These are phyloP conservation scores for Acanthamoeba lenticulata DNA, from an alignment of 208 protist genomes.

Conservation along the genomic window DNA sequence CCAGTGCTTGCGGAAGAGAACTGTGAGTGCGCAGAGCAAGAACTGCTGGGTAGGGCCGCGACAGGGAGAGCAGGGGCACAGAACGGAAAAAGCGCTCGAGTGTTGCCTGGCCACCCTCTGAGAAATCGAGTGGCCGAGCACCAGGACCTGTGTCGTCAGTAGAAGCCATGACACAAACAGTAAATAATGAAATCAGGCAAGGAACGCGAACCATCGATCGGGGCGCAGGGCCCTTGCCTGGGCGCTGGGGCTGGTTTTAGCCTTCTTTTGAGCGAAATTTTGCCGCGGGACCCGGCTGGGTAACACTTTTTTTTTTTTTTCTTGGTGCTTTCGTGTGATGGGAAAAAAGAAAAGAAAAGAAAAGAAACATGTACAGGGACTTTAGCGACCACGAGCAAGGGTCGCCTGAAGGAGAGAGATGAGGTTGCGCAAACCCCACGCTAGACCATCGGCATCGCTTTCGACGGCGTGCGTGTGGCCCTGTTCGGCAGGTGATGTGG, in stretches of 20 bases:
- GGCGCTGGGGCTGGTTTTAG: too few relatives aligned
- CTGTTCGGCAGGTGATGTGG: not conserved
- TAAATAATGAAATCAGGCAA: not conserved
- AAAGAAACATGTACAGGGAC: too few relatives aligned
- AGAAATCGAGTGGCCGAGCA: not conserved
- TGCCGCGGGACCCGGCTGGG: too few relatives aligned
- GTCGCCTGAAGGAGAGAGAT: not conserved
- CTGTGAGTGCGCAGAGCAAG: not conserved
- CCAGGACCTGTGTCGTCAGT: not conserved
- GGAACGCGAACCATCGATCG: too few relatives aligned
- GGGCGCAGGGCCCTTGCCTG: too few relatives aligned
- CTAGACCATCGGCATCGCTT: not conserved
- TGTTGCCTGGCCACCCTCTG: not conserved
- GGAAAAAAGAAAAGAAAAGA: too few relatives aligned
- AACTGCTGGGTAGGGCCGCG: not conserved
- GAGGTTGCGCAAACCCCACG: slow-evolving; percentile 61
- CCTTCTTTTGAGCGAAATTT: too few relatives aligned
- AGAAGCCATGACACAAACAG: not conserved
- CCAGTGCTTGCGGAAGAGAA: not conserved
- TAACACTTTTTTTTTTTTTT: too few relatives aligned
- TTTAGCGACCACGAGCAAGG: not conserved
- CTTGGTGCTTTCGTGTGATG: too few relatives aligned
- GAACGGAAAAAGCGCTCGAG: not conserved
- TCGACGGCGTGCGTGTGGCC: not conserved
- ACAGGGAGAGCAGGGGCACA: not conserved